A percentile compares a stretch with the other conserved stretches of the same genome.
phyloP scores from a whole-genome alignment of 2,329 filamentous ascomycete genomes.

The Beauveria bassiana region DNA sequence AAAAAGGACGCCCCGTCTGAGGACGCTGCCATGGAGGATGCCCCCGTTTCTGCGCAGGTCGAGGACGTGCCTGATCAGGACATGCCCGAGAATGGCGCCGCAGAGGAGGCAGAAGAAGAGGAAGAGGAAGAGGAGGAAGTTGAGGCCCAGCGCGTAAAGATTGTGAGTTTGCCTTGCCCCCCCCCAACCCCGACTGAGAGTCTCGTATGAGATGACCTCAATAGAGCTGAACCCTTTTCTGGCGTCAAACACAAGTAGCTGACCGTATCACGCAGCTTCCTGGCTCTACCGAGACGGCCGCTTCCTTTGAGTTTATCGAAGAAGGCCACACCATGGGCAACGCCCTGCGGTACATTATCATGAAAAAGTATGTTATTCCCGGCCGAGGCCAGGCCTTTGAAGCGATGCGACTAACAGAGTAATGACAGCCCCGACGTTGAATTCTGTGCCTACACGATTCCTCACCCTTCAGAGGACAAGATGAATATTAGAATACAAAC shows the following conservation, averaged over 20 bases:
- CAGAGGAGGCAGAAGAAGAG: constrained; percentile 25
- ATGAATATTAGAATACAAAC: constrained; percentile 98
- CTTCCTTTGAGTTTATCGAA: constrained; percentile 88
- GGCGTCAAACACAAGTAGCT: background rate
- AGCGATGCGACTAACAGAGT: too few species aligned
- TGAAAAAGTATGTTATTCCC: constrained; percentile 77
- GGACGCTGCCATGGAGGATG: constrained; percentile 39
- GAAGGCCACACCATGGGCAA: constrained; percentile 97
- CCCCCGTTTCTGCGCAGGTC: constrained; percentile 30
- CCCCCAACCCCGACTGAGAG: too few species aligned
- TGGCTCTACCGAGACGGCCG: constrained; percentile 77
- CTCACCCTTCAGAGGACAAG: constrained; percentile 88
- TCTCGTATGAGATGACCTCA: too few species aligned
- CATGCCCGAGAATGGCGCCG: constrained; percentile 19
- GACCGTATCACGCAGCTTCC: constrained; percentile 55
- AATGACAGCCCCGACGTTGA: constrained; percentile 70
- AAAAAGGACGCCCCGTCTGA: constrained; percentile 26
- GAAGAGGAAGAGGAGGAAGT: constrained; percentile 34
- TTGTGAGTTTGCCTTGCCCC: constrained; percentile 37
- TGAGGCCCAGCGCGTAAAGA: constrained; percentile 50
- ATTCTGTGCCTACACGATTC: constrained; percentile 97
- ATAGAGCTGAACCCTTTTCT: too few species aligned
- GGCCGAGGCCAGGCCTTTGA: constrained; percentile 7
- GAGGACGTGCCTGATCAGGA: constrained; percentile 28
- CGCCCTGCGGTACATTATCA: constrained; percentile 87